Base-by-base conservation (phyloP, 75 land plant species). In the Pinus taeda region DNA sequence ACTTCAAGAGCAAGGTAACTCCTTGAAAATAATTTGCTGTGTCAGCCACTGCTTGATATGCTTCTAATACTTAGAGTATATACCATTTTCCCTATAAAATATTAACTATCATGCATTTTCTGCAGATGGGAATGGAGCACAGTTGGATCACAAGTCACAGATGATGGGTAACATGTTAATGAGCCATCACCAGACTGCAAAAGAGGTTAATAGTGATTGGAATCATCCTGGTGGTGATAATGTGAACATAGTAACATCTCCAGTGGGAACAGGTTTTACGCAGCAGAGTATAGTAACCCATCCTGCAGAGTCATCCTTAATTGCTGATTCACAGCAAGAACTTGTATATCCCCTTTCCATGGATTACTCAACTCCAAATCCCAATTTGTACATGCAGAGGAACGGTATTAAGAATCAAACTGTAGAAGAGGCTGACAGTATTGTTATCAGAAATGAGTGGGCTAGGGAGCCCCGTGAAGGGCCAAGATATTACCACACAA, bases 1-100 rank as follows among this genome's bases (percentile, higher is more conserved):
- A 74, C 6, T 59, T 13, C 17, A 33, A 71, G 57, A 55, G 76
- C 57, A 78, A 55, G 57, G 73, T 53, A 57, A 45, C 21, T 39
- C 62, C 20, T 49, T 45, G 56, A 9, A 12, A 64, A 15, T 66
- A 63, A 21, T 24, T 37, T 63, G 24, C 1, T 33, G n/a, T 5
- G 30, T 45, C 18, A 15, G 55, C 57, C 21, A 22, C 18, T 42
- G 67, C 49, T 73, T 79, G 36, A 42, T 67, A 74, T 36, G 57
- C 59, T 72, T 20, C 57, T 18, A 75, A 63, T 60, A 49, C 81
- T 49, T 57, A 59, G 77, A 33, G 79, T 61, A 60, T 77, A 73
- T 75, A 49, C 12, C 9, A 49, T 9, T 49, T 69, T 21, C 72
- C 53, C 49, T 9, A 39, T 39, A 3, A 42, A 42, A 20, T 37